Percentiles rank a stretch among this genome's conserved stretches.
Evolutionary conservation across 345 rosid genomes (phyloP).

Genomic region (Raphanus sativus): DNA sequence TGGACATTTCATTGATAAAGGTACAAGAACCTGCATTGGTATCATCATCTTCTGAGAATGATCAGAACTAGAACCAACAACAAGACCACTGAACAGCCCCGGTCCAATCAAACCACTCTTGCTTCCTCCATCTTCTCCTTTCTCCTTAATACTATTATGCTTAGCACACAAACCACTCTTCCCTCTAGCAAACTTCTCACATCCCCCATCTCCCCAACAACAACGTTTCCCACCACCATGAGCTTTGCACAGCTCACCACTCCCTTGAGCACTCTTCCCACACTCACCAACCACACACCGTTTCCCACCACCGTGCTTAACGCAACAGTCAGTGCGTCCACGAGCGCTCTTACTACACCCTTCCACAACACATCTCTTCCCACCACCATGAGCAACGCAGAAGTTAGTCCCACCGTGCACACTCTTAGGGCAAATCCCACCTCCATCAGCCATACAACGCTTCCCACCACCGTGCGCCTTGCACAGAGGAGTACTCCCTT

Average conservation of each 20-base stretch:
- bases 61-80: conserved; percentile 52
- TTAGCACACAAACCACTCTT: conserved; percentile 89
- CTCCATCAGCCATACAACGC: conserved; percentile 82
- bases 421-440: conserved; percentile 91
- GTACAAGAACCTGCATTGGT: conserved; percentile 87
- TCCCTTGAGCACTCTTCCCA: conserved; percentile 96
- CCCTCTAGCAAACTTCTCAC: conserved; percentile 93
- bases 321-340: conserved; percentile 92
- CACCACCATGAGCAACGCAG: conserved; percentile 95
- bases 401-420: conserved; percentile 92
- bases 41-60: conserved; percentile 44
- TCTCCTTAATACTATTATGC: conserved; percentile 59
- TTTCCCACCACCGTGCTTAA: conserved; percentile 91
- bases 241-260: conserved; percentile 92
- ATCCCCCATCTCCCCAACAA: conserved; percentile 65
- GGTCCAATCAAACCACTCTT: conserved; percentile 65
- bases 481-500: conserved; percentile 93
- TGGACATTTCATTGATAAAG: conserved; percentile 72
- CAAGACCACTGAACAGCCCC: conserved; percentile 76
- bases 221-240: conserved; percentile 95
- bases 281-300: conserved; percentile 62
- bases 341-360: conserved; percentile 94
- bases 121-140: conserved; percentile 41
- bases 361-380: conserved; percentile 73
- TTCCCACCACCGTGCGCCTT: conserved; percentile 97